A percentile compares a stretch with the other conserved stretches of the same genome.
phyloP scores from a whole-genome alignment of 2,329 filamentous ascomycete species.

The Rachicladosporium sp. region DNA sequence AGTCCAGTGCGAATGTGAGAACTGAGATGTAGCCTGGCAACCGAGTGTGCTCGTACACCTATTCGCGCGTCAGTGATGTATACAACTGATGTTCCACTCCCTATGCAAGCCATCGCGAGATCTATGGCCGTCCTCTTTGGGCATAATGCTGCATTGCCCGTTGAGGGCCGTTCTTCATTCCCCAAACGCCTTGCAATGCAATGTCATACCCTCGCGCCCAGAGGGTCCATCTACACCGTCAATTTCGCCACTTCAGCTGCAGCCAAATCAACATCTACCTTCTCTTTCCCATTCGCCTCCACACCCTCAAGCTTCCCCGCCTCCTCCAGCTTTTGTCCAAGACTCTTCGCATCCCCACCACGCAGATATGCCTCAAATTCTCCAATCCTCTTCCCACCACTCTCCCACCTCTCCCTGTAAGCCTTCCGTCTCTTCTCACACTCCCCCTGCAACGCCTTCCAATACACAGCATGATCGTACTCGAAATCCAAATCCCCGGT shows the following conservation, averaged over 20 bases:
- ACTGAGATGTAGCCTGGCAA: no score
- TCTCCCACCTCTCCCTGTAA: slow-evolving; percentile 60
- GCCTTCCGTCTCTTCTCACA: slow-evolving; percentile 53
- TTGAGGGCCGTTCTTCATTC: no score
- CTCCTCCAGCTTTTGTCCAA: slow-evolving; percentile 13
- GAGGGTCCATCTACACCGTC: slow-evolving; percentile 11
- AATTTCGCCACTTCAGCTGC: slow-evolving; percentile 12
- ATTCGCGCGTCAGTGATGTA: no score
- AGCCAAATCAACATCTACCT: slow-evolving; percentile 8
- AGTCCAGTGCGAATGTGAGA: no score
- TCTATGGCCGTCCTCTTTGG: no score
- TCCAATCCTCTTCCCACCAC: slow-evolving; percentile 67
- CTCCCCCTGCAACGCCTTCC: slow-evolving; percentile 69
- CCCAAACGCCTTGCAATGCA: no score
- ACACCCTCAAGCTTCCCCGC: slow-evolving; percentile 4
- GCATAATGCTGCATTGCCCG: no score
- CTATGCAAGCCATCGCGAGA: no score
- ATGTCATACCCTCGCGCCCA: no score
- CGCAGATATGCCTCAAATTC: slow-evolving; percentile 81
- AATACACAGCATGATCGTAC: slow-evolving; percentile 81
- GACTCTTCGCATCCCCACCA: slow-evolving; percentile 41
- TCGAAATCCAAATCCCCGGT: slow-evolving; percentile 76
- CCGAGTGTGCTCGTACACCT: no score
- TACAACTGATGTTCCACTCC: no score
- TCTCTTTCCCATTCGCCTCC: slow-evolving; percentile 2